Percentiles rank a stretch among this genome's conserved stretches.
Evolutionary conservation across 768 basidiomycete genomes (phyloP).

Genomic region (Collybiopsis confluens): DNA sequence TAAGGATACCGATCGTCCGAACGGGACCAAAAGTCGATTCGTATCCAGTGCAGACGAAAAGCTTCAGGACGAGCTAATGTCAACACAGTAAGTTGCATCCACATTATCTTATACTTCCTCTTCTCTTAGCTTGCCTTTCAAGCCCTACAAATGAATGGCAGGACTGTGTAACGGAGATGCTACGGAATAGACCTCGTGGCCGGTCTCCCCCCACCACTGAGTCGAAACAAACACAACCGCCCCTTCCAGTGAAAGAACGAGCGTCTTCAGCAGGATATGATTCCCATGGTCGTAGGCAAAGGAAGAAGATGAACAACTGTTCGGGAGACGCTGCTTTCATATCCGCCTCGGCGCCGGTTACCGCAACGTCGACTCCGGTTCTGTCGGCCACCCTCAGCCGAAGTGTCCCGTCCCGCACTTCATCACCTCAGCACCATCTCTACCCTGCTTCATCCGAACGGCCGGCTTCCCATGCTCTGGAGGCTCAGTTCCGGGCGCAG

Average conservation of each 20-base stretch:
- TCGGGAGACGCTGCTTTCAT: background rate
- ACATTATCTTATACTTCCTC: slow-evolving; percentile 5
- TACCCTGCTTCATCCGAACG: background rate
- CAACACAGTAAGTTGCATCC: slow-evolving; percentile 57
- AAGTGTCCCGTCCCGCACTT: background rate
- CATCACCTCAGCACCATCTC: background rate
- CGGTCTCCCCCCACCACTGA: slow-evolving; percentile 16
- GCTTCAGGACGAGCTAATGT: slow-evolving; percentile 38
- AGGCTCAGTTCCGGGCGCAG: background rate
- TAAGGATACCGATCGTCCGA: background rate
- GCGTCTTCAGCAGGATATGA: background rate
- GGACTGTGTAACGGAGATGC: slow-evolving; percentile 52
- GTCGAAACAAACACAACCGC: too few species aligned
- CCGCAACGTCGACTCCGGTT: background rate
- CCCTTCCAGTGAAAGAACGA: background rate
- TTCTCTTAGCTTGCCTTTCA: slow-evolving; percentile 7
- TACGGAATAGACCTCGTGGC: slow-evolving; percentile 16
- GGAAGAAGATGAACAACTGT: background rate
- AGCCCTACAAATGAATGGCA: slow-evolving; percentile 84
- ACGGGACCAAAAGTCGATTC: background rate
- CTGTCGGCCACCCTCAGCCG: background rate
- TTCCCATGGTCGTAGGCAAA: background rate
- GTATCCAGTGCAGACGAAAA: slow-evolving; percentile 11
- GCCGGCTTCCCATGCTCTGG: background rate
- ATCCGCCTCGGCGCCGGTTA: background rate